These are phyloP conservation scores for Aspergillus neotritici DNA, from an alignment of 2,329 filamentous ascomycete genomes.

Conservation along the genomic window DNA sequence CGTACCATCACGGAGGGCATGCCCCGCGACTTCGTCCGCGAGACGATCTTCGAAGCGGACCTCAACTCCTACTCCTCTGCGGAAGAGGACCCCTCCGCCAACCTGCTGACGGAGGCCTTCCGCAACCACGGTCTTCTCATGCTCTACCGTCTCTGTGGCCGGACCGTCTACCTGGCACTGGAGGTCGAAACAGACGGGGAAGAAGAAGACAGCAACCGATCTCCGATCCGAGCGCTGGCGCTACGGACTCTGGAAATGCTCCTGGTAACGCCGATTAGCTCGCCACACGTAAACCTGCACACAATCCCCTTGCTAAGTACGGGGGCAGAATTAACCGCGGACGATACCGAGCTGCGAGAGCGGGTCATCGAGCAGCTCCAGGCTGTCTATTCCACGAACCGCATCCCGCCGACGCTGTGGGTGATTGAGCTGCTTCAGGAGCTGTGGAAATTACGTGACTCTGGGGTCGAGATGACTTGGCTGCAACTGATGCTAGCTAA, in stretches of 20 bases:
- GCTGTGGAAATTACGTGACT: not conserved
- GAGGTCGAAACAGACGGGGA: not conserved
- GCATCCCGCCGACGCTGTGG: not conserved
- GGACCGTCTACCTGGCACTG: too few relatives aligned
- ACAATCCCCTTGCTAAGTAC: not conserved
- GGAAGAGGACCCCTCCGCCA: not conserved
- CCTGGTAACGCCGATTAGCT: not conserved
- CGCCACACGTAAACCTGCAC: not conserved
- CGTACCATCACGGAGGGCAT: not conserved
- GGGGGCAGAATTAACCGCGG: not conserved
- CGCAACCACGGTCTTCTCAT: constrained; percentile 3
- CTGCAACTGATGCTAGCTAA: not conserved
- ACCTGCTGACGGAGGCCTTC: constrained; percentile 1
- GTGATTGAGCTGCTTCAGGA: not conserved
- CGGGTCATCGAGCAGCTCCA: not conserved
- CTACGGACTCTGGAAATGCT: not conserved
- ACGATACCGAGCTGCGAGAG: not conserved
- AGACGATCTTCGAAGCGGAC: not conserved
- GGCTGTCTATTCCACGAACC: not conserved
- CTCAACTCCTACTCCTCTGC: not conserved
- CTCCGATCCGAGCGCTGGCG: not conserved
- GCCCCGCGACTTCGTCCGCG: not conserved
- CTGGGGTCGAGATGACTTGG: not conserved
- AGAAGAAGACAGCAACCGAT: too few relatives aligned
- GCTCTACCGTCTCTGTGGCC: constrained; percentile 2